Conservation (phyloP, 2,329 filamentous ascomycete genomes). For the Kalmusia sp. region DNA sequence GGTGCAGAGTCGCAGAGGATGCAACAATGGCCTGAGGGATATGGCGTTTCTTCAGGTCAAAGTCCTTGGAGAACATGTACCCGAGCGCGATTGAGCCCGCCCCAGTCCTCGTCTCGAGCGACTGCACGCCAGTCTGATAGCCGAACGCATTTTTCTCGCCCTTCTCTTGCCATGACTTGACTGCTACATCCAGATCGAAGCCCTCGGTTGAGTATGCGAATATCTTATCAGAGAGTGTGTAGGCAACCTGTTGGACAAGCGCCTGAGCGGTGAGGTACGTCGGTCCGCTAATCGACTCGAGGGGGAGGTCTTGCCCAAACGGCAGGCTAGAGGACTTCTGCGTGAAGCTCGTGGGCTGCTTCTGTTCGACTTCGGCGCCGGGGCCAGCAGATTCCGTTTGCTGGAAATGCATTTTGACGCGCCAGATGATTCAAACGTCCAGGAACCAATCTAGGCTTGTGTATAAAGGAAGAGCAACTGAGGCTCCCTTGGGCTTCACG, state of each 20-base stretch:
- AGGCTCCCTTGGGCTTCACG: slow-evolving; percentile 22
- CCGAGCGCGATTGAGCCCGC: slow-evolving; percentile 91
- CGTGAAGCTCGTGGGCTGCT: slow-evolving; percentile 41
- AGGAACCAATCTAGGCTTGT: slow-evolving; percentile 14
- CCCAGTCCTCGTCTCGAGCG: slow-evolving; percentile 86
- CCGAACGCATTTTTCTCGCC: slow-evolving; percentile 82
- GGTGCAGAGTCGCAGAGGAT: slow-evolving; percentile 80
- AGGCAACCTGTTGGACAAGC: slow-evolving; percentile 94
- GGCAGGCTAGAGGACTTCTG: slow-evolving; percentile 58
- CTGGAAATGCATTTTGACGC: slow-evolving; percentile 46
- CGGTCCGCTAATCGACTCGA: slow-evolving; percentile 75
- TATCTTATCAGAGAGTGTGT: slow-evolving; percentile 93
- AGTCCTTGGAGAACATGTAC: slow-evolving; percentile 98
- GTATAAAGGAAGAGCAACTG: not conserved
- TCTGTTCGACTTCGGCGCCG: slow-evolving; percentile 36
- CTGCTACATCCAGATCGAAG: slow-evolving; percentile 87
- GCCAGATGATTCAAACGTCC: slow-evolving; percentile 17
- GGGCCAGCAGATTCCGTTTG: slow-evolving; percentile 47
- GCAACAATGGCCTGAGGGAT: slow-evolving; percentile 91
- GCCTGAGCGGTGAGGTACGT: slow-evolving; percentile 94
- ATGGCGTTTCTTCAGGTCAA: slow-evolving; percentile 87
- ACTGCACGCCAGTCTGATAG: slow-evolving; percentile 76
- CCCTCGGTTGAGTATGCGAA: slow-evolving; percentile 96
- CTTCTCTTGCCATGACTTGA: slow-evolving; percentile 75
- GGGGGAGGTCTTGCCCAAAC: slow-evolving; percentile 59